These are phyloP conservation scores for Aspergillus viridinutans DNA, from an alignment of 2,329 filamentous ascomycete genomes.

Conservation along the genomic window DNA sequence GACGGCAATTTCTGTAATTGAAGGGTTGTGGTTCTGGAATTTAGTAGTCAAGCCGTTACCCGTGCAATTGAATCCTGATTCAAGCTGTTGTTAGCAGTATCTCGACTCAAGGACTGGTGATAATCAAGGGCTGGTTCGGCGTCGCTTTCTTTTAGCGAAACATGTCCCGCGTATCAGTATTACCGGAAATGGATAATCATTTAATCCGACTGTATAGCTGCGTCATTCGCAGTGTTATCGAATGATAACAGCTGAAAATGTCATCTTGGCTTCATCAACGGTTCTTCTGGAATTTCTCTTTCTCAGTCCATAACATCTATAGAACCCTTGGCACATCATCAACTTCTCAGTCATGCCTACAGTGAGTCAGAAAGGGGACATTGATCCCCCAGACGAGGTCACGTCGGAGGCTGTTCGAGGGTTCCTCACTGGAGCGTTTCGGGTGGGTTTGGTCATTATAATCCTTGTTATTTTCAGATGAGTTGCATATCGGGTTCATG, in stretches of 20 bases:
- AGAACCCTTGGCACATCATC: not conserved
- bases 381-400: constrained; percentile 41
- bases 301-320: not conserved
- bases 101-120: not conserved
- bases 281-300: not conserved
- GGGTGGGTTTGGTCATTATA: constrained; percentile 27
- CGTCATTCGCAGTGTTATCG: not conserved
- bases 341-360: constrained; percentile 28
- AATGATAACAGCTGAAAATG: not conserved
- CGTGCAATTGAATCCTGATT: not conserved
- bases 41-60: no score
- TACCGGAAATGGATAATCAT: not conserved
- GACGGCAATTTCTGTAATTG: not conserved
- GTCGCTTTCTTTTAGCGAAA: not conserved
- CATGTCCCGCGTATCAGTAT: not conserved
- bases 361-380: constrained; percentile 28
- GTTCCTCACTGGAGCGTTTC: constrained; percentile 42
- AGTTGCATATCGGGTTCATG: not conserved
- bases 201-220: not conserved
- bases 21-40: not conserved
- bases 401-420: constrained; percentile 39
- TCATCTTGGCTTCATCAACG: not conserved
- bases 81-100: not conserved
- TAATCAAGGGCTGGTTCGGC: not conserved
- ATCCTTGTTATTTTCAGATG: not conserved